Evolutionary conservation across 345 rosid genomes (phyloP).

Genomic region (Ricinus communis): DNA sequence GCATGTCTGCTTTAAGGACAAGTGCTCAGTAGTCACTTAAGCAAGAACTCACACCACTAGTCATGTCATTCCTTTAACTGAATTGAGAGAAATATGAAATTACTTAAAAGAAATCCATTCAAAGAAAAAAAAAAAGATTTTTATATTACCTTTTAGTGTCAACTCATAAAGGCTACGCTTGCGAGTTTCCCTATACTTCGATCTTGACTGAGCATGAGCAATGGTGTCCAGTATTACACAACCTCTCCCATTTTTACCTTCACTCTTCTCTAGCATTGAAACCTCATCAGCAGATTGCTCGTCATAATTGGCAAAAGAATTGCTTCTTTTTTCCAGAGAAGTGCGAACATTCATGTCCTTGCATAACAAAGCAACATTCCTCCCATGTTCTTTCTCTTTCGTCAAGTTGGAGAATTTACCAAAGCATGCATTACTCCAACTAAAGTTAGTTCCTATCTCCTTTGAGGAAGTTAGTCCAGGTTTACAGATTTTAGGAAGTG

Average conservation of each 20-base stretch:
- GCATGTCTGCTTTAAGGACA: neutral
- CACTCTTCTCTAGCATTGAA: constrained; percentile 16
- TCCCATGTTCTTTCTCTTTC: constrained; percentile 16
- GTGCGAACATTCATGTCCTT: constrained; percentile 17
- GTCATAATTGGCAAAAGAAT: constrained; percentile 3
- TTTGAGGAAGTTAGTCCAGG: constrained; percentile 17
- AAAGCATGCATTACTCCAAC: constrained; percentile 17
- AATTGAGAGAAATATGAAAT: neutral
- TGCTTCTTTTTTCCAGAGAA: constrained; percentile 21
- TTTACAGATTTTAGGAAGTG: constrained; percentile 24
- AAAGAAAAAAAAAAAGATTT: constrained; percentile 2
- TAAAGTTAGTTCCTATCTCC: constrained; percentile 10
- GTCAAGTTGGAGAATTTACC: constrained; percentile 18
- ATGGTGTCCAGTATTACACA: constrained; percentile 1
- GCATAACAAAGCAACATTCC: constrained; percentile 11
- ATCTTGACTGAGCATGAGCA: constrained; percentile 18
- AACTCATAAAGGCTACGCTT: constrained; percentile 51
- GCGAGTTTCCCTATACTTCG: constrained; percentile 39
- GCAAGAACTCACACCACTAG: neutral
- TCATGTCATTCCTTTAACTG: neutral
- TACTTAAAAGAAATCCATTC: neutral
- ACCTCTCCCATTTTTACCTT: constrained; percentile 13
- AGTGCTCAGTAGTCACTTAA: neutral
- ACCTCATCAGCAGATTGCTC: constrained; percentile 23
- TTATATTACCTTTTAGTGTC: constrained; percentile 38